Evolutionary conservation across 805 yeast genomes (phyloP), one percentile per base, ranked within the genome.

Genomic region (Wickerhamomyces silvicola): DNA sequence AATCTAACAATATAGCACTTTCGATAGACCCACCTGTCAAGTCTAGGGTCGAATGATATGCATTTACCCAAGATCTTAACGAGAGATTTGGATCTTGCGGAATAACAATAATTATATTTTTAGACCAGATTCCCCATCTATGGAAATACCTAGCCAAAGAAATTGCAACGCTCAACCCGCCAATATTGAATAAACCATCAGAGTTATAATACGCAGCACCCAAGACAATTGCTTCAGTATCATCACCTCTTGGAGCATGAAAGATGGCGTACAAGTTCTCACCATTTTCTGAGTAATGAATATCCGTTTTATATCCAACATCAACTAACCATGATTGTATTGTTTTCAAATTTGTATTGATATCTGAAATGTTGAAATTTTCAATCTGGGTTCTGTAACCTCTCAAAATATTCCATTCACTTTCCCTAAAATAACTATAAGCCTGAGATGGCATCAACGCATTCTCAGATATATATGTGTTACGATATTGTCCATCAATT

Each of bases 371-470:
- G 3, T 48, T 43, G 23, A 70, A 50, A 21, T 37, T 41, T 41
- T 66, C 58, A 53, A 74, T 46, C 57, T 60, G 48, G 36, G 53
- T 32, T 38, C 95, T 69, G 51, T 79, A 86, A 0, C 96, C 98
- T 36, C 97, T 66, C 20, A 86, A 73, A 34, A 82, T 64, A 48
- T 88, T 85, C 97, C 97, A 92, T 54, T 92, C 97, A 24, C 86
- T 75, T 50, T 90, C 97, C 34, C 97, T 69, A 55, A 84, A 92
- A 53, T 86, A 87, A 16, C 94, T 78, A 45, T 80, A 79, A 3
- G 92, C 97, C 55, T 92, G 97, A 1, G 94, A 88, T 7, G 99
- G 97, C 84, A 92, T 78, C 54, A 92, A 64, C 20, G 99, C 99
- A 58, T 92, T 92, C 52, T 92, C 99, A 7, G 94, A 81, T 10